A percentile compares a stretch with the other conserved stretches of the same genome.
Conservation (phyloP, 257 asterid genomes). For the Nicotiana benthamiana region DNA sequence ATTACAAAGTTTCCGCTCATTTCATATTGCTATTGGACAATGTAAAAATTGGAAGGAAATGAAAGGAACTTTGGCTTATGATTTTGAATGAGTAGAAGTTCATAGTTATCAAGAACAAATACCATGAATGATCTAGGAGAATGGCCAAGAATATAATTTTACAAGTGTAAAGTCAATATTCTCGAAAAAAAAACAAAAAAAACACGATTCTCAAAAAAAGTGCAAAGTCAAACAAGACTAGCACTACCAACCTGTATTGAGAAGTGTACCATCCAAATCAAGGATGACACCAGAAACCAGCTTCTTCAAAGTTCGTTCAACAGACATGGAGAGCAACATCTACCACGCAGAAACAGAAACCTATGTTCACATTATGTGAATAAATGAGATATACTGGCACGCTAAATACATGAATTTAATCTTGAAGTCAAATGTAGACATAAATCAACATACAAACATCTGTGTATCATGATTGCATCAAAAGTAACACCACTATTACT, state of each 20-base stretch:
- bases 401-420: not conserved
- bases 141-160: not conserved
- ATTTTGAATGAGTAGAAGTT: not conserved
- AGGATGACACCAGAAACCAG: constrained; percentile 66
- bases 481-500: not conserved
- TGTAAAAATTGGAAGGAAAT: not conserved
- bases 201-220: not conserved
- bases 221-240: not conserved
- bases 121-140: not conserved
- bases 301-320: constrained; percentile 47
- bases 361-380: constrained; percentile 14
- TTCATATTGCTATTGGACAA: not conserved
- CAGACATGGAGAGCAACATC: constrained; percentile 14
- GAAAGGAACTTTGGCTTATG: not conserved
- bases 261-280: constrained; percentile 93
- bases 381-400: constrained; percentile 7
- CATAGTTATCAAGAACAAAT: not conserved
- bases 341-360: not conserved
- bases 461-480: not conserved
- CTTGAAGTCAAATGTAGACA: not conserved
- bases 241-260: constrained; percentile 62
- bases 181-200: no score
- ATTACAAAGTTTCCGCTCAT: not conserved
- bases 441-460: not conserved
- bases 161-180: not conserved